phyloP scores from a whole-genome alignment of 306 rosid genomes.

The Inga leiocalycina region DNA sequence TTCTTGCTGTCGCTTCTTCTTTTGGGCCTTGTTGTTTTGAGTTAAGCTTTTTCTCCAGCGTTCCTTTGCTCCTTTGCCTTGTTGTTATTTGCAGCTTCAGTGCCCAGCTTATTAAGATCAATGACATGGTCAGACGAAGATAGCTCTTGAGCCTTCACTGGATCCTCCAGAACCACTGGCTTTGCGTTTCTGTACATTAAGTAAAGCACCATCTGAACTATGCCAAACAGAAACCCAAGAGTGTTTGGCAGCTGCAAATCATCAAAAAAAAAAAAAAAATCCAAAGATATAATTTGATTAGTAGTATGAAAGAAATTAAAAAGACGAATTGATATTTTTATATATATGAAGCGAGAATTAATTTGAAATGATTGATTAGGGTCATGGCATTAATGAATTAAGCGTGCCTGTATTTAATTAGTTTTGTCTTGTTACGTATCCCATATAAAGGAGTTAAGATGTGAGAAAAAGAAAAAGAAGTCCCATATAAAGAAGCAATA shows the following conservation, averaged over 20 bases:
- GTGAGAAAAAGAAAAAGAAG: no score
- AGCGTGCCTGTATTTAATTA: no score
- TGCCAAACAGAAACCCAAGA: conserved; percentile 79
- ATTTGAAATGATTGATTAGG: no score
- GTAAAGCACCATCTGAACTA: conserved; percentile 79
- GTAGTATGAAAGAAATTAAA: no score
- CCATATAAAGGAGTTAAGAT: no score
- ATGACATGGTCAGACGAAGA: conserved; percentile 56
- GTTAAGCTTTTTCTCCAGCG: not conserved
- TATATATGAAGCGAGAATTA: no score
- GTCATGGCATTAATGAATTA: no score
- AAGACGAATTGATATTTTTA: no score
- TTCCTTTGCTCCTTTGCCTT: conserved; percentile 28
- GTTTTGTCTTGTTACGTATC: no score
- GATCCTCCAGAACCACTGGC: conserved; percentile 33
- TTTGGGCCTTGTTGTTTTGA: not conserved
- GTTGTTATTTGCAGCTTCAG: conserved; percentile 45
- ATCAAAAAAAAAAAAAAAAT: no score
- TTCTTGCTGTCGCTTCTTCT: not conserved
- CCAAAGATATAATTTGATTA: no score
- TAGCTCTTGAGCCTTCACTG: conserved; percentile 56
- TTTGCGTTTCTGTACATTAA: conserved; percentile 59
- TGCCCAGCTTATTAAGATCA: conserved; percentile 56
- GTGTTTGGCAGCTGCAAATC: conserved; percentile 73
- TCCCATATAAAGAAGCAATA: no score